phyloP scores from a whole-genome alignment of 2,329 filamentous ascomycete genomes.

The Trichophaea hybrida region DNA sequence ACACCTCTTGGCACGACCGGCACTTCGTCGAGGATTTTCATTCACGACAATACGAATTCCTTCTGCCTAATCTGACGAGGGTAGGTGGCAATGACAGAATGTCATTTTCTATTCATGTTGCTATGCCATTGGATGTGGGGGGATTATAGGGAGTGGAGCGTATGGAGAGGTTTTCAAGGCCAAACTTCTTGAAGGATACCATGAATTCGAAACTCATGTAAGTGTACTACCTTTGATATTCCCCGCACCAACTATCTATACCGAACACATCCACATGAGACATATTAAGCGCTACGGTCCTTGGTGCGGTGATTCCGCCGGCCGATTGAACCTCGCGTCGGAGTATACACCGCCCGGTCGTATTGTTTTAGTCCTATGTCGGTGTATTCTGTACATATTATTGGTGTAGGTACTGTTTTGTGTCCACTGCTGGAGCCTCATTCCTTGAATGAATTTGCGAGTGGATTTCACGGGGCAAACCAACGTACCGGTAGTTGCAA shows the following conservation, averaged over 20 bases:
- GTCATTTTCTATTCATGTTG: neutral
- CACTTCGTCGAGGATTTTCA: neutral
- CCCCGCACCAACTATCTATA: neutral
- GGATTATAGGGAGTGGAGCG: neutral
- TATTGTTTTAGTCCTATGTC: no score
- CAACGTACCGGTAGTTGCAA: neutral
- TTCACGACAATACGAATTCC: neutral
- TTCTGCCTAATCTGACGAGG: neutral
- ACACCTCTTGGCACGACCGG: neutral
- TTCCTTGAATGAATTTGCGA: neutral
- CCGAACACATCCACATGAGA: neutral
- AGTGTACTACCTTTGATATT: neutral
- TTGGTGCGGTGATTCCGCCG: neutral
- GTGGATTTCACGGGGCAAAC: neutral
- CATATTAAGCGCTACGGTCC: neutral
- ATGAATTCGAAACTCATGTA: neutral
- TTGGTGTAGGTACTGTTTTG: no score
- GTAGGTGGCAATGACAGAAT: neutral
- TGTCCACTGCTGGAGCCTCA: neutral
- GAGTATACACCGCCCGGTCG: no score
- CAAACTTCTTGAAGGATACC: neutral
- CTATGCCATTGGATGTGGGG: neutral
- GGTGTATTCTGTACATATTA: no score
- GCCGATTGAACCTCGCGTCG: no score
- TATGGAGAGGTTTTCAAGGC: neutral